These are phyloP conservation scores for Pythium sp. DNA, from an alignment of 352 stramenopile species.

Conservation along the genomic window DNA sequence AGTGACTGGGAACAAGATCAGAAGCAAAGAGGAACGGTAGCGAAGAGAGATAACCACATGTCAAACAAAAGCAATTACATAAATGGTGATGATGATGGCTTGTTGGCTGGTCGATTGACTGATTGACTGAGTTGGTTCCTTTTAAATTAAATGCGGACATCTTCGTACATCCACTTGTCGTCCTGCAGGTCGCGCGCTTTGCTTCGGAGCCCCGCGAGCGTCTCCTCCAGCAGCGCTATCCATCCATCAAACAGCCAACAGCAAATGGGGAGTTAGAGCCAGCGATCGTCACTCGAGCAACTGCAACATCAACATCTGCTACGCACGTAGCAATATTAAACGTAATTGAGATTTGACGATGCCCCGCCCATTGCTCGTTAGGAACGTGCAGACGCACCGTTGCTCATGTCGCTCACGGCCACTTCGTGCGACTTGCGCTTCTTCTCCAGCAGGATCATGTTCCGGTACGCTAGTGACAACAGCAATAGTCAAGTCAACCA, in stretches of 20 bases:
- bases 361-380: no score
- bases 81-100: not conserved
- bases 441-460: constrained; percentile 52
- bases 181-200: constrained; percentile 60
- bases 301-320: not conserved
- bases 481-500: not conserved
- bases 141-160: constrained; percentile 43
- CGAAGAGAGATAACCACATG: not conserved
- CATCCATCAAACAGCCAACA: not conserved
- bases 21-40: not conserved
- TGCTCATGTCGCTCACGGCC: constrained; percentile 41
- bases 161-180: constrained; percentile 78
- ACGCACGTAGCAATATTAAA: not conserved
- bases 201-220: constrained; percentile 41
- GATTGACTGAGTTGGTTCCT: not conserved
- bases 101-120: not conserved
- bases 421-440: constrained; percentile 48
- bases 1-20: not conserved
- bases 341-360: not conserved
- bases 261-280: not conserved
- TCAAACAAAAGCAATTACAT: not conserved
- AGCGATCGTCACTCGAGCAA: not conserved
- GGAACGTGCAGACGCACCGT: constrained; percentile 19
- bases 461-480: constrained; percentile 28
- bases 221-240: constrained; percentile 54